A percentile compares a stretch with the other conserved stretches of the same genome.
Conservation (phyloP, 495 filamentous ascomycete genomes). For the Neurospora sp. region DNA sequence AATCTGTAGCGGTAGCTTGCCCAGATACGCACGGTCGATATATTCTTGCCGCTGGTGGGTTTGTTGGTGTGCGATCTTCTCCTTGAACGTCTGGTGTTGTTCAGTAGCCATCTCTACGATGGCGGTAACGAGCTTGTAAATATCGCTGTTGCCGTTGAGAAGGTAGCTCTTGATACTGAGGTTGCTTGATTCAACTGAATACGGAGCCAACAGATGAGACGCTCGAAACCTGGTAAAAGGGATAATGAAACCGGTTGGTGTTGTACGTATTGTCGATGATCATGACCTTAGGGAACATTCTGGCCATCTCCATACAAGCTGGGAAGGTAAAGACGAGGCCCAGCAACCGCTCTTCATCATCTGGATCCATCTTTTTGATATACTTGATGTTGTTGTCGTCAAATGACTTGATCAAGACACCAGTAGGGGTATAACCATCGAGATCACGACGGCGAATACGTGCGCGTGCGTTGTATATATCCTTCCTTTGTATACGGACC, state of each 20-base stretch:
- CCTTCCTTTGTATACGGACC: background rate
- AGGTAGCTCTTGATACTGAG: background rate
- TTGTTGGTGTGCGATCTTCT: background rate
- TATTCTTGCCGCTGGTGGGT: background rate
- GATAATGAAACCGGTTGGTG: background rate
- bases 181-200: background rate
- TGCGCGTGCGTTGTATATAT: background rate
- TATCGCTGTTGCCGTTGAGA: background rate
- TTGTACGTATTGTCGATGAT: background rate
- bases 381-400: background rate
- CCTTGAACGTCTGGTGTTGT: background rate
- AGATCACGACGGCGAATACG: background rate
- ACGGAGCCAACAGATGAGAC: background rate
- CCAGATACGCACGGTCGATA: background rate
- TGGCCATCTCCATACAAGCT: background rate
- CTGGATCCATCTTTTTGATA: background rate
- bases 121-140: background rate
- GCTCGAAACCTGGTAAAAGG: background rate
- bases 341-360: background rate
- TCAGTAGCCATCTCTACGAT: background rate
- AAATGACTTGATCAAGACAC: background rate
- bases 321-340: background rate
- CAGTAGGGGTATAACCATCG: background rate
- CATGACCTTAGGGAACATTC: background rate
- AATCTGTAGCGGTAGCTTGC: background rate